These are phyloP conservation scores for Lentinula lateritia DNA, from an alignment of 768 basidiomycete species.

Conservation along the genomic window DNA sequence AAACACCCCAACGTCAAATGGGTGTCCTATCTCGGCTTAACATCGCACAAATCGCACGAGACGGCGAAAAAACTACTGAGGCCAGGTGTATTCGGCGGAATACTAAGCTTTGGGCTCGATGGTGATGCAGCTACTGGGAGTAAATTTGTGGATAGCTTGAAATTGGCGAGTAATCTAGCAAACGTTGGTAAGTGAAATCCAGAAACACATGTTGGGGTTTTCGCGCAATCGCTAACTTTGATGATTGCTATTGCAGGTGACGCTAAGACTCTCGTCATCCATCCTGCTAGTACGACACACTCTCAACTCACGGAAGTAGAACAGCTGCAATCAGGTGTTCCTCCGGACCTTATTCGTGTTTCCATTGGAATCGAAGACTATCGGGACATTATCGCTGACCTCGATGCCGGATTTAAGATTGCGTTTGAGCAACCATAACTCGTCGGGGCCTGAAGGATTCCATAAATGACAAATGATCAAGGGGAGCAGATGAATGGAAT, in stretches of 20 bases:
- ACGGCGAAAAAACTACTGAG: constrained; percentile 24
- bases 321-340: constrained; percentile 43
- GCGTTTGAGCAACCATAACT: constrained; percentile 7
- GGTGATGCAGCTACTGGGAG: constrained; percentile 21
- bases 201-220: neutral
- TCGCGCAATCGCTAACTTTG: neutral
- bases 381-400: constrained; percentile 43
- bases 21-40: constrained; percentile 35
- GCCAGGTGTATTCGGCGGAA: constrained; percentile 26
- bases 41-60: constrained; percentile 27
- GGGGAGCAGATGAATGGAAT: too few species aligned
- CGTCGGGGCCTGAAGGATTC: neutral
- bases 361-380: constrained; percentile 40
- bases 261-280: constrained; percentile 59
- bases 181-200: constrained; percentile 19
- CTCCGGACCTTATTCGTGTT: constrained; percentile 51
- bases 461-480: too few species aligned
- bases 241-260: constrained; percentile 23
- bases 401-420: constrained; percentile 30
- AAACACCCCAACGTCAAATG: constrained; percentile 27
- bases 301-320: constrained; percentile 48
- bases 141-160: constrained; percentile 31
- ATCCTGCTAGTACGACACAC: constrained; percentile 56
- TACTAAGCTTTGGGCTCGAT: constrained; percentile 35
- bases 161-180: constrained; percentile 29